These are phyloP conservation scores for Aspergillus terreus DNA, from an alignment of 2,329 filamentous ascomycete species.

Conservation along the genomic window DNA sequence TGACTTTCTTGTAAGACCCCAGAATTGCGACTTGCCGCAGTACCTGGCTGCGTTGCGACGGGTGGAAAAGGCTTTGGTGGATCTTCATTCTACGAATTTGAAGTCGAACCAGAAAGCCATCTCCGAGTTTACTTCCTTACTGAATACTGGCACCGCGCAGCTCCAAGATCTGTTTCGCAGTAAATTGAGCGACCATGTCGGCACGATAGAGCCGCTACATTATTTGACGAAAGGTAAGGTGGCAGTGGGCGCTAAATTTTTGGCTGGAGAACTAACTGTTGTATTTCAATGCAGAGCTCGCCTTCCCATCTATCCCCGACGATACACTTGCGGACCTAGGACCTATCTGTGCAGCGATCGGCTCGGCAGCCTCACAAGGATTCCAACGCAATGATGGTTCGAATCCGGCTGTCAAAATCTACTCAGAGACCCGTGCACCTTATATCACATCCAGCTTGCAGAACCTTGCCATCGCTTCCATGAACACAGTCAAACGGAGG, in stretches of 20 bases:
- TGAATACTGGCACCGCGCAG: constrained; percentile 75
- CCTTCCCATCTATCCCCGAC: constrained; percentile 76
- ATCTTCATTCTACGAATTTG: constrained; percentile 86
- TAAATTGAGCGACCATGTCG: constrained; percentile 72
- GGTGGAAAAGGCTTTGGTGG: constrained; percentile 75
- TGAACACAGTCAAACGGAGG: constrained; percentile 76
- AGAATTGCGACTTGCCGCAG: constrained; percentile 73
- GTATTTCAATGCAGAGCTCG: constrained; percentile 45
- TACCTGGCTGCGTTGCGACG: constrained; percentile 90
- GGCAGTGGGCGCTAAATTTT: neutral
- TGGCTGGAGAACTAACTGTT: neutral
- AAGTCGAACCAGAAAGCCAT: constrained; percentile 89
- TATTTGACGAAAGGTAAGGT: constrained; percentile 76
- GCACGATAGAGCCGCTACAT: constrained; percentile 81
- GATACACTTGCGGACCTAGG: constrained; percentile 73
- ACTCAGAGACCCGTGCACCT: constrained; percentile 78
- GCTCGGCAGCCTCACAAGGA: constrained; percentile 54
- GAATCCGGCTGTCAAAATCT: constrained; percentile 73
- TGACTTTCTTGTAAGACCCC: constrained; percentile 51
- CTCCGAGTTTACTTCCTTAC: constrained; percentile 69
- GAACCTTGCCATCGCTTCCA: constrained; percentile 81
- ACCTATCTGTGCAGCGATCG: constrained; percentile 75
- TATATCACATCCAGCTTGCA: constrained; percentile 80
- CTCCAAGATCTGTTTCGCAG: constrained; percentile 81
- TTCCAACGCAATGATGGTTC: constrained; percentile 53